Base-by-base conservation (phyloP, 495 filamentous ascomycete genomes). In the Xylaria cubensis region DNA sequence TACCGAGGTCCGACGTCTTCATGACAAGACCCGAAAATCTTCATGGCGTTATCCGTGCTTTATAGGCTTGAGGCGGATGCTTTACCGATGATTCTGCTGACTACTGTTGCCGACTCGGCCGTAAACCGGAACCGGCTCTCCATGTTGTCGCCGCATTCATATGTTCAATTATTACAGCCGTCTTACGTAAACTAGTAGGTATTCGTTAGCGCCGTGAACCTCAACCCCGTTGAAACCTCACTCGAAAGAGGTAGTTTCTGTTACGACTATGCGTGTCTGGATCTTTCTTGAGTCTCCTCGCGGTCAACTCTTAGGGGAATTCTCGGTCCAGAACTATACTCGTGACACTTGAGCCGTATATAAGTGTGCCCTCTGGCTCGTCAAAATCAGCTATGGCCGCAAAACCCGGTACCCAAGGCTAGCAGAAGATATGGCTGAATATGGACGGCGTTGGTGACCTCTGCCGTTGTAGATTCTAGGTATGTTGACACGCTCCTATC, bases 21-120 rank as follows among this genome's bases (percentile, higher is more conserved):
- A 76, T n/a, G 6, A 89, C 80, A 3, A 93, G 74, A 72, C 92
- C 78, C 82, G n/a, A n/a, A n/a, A n/a, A n/a, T n/a, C n/a, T n/a
- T n/a, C n/a, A n/a, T n/a, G n/a, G n/a, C n/a, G n/a, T n/a, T n/a
- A n/a, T n/a, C n/a, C n/a, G n/a, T n/a, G n/a, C n/a, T n/a, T n/a
- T n/a, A 94, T 3, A 92, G 93, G 65, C 84, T 39, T 88, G 15
- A 94, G 79, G 6, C 92, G 86, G 56, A 94, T 87, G 2, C 80
- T 36, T 92, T 0, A 86, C 88, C 93, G 19, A 95, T 79, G 21
- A 90, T 91, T 2, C 82, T 85, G 5, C 85, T 81, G 17, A 95
- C 87, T 2, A 91, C 90, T 26, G 88, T 82, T 24, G 84, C 82
- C 6, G 91, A 85, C 77, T 93, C 91, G n/a, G 93, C 53, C 4